A percentile compares a stretch with the other conserved stretches of the same genome.
phyloP scores from a whole-genome alignment of 768 basidiomycete genomes.

The Auriscalpium orientale region DNA sequence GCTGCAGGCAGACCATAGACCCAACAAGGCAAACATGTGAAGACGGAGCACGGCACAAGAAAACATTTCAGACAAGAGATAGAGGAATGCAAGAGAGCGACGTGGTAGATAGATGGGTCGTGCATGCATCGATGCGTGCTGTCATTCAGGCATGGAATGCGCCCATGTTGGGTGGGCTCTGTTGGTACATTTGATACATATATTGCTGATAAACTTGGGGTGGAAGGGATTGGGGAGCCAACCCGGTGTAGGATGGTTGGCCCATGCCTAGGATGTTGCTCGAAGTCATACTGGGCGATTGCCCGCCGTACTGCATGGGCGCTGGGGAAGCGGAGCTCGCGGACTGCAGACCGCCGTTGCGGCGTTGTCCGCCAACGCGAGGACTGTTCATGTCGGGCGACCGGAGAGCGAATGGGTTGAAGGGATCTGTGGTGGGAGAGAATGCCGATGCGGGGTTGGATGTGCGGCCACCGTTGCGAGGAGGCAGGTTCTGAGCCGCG shows the following conservation, averaged over 20 bases:
- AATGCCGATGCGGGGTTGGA: conserved; percentile 37
- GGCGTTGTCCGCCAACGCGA: conserved; percentile 35
- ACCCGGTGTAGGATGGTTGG: conserved; percentile 55
- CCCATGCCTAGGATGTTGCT: conserved; percentile 55
- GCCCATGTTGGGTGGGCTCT: conserved; percentile 72
- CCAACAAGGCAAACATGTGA: not conserved
- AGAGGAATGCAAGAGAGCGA: conserved; percentile 4
- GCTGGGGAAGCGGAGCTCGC: conserved; percentile 17
- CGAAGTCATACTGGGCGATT: conserved; percentile 55
- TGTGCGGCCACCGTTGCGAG: conserved; percentile 15
- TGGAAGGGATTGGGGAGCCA: conserved; percentile 49
- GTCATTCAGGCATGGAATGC: conserved; percentile 40
- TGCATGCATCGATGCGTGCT: not conserved
- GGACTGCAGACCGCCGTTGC: conserved; percentile 31
- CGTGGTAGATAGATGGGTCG: conserved; percentile 4
- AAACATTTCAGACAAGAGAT: not conserved
- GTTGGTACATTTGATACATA: conserved; percentile 76
- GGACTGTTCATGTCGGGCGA: conserved; percentile 47
- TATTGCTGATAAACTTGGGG: conserved; percentile 71
- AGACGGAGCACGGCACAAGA: not conserved
- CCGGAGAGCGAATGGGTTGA: conserved; percentile 49
- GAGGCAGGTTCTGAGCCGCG: conserved; percentile 7
- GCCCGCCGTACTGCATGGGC: conserved; percentile 45
- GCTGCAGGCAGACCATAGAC: not conserved
- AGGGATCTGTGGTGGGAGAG: conserved; percentile 46